Conservation (phyloP, 306 rosid genomes). For the Rosa persica region DNA sequence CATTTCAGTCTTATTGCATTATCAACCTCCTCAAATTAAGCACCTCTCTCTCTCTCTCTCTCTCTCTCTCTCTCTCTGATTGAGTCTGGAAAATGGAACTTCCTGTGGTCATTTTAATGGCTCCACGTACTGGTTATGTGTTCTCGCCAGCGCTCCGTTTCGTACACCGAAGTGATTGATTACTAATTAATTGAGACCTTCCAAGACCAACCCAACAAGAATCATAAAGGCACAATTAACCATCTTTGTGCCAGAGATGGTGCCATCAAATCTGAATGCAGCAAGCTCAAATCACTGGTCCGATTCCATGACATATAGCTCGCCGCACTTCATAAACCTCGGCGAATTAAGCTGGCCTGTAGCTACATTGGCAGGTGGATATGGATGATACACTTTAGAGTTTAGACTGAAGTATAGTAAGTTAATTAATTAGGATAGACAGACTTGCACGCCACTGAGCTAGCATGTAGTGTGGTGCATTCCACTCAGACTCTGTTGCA, state of each 20-base stretch:
- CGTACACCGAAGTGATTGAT: too few relatives aligned
- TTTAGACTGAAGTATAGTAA: too few relatives aligned
- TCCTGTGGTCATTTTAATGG: neutral
- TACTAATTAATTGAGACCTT: too few relatives aligned
- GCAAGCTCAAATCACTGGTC: neutral
- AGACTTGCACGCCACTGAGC: too few relatives aligned
- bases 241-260: neutral
- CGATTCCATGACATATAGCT: neutral
- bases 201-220: neutral
- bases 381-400: too few relatives aligned
- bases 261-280: neutral
- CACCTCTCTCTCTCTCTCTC: neutral
- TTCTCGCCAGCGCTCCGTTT: neutral
- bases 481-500: neutral
- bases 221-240: neutral
- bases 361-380: neutral
- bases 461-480: neutral
- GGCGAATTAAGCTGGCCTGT: neutral
- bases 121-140: neutral
- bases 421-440: too few relatives aligned
- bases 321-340: neutral
- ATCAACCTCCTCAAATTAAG: neutral
- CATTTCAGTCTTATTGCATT: neutral
- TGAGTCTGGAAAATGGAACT: neutral
- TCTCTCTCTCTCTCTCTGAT: too few relatives aligned